Percentiles rank a stretch among this genome's conserved stretches.
phyloP scores from a whole-genome alignment of 169 alveolate species.

The Plasmodium relictum region DNA sequence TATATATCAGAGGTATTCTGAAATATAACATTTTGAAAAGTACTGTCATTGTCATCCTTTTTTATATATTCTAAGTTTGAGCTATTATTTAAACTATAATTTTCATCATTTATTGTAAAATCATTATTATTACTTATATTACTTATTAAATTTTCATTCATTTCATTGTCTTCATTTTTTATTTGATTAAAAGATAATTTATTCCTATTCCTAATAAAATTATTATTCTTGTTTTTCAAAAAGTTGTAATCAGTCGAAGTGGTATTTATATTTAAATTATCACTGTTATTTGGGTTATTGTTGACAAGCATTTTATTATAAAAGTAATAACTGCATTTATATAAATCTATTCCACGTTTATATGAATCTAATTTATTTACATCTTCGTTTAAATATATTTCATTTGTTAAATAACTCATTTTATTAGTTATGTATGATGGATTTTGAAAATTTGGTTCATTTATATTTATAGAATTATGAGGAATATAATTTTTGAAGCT shows the following conservation, averaged over 20 bases:
- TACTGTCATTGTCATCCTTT: neutral
- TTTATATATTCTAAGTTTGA: neutral
- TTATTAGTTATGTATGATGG: neutral
- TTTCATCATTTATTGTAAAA: neutral
- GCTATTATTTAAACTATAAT: neutral
- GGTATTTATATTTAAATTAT: neutral
- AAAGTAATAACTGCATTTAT: slow-evolving; percentile 20
- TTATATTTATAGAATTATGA: slow-evolving; percentile 8
- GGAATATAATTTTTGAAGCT: neutral
- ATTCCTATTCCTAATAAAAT: neutral
- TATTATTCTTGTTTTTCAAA: slow-evolving; percentile 2
- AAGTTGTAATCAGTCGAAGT: neutral
- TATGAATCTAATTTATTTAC: neutral
- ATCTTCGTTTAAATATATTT: slow-evolving; percentile 1
- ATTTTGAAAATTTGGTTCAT: slow-evolving; percentile 8
- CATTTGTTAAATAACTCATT: slow-evolving; percentile 9
- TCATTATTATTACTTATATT: slow-evolving; percentile 3
- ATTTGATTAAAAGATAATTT: slow-evolving; percentile 3
- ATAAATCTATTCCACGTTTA: neutral
- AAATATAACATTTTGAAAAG: slow-evolving; percentile 21
- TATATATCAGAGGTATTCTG: neutral
- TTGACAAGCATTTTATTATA: neutral
- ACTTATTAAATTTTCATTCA: slow-evolving; percentile 10
- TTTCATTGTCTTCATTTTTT: slow-evolving; percentile 15
- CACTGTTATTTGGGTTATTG: neutral